Evolutionary conservation across 768 basidiomycete species (phyloP).

Genomic region (Steccherinum ochraceum): DNA sequence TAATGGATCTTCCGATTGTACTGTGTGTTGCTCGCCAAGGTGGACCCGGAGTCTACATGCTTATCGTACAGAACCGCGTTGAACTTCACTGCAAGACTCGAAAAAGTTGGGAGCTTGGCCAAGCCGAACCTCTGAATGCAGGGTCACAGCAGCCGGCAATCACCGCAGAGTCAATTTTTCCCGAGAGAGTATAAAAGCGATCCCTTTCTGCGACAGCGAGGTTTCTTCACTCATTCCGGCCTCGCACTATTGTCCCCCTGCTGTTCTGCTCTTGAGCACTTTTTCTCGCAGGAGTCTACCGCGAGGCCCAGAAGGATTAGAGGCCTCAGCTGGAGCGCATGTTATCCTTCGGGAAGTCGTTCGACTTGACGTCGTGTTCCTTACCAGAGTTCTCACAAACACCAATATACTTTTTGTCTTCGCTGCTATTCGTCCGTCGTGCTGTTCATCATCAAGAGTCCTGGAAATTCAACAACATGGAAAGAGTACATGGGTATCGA

Average conservation of each 20-base stretch:
- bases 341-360: constrained; percentile 16
- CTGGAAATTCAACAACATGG: too few relatives aligned
- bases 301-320: constrained; percentile 27
- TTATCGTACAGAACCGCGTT: too few relatives aligned
- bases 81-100: too few relatives aligned
- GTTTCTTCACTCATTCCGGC: constrained; percentile 27
- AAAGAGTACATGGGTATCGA: not conserved
- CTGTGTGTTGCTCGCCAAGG: not conserved
- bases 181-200: not conserved
- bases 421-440: not conserved
- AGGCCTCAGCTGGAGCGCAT: constrained; percentile 32
- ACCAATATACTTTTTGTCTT: not conserved
- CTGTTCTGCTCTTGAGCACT: constrained; percentile 7
- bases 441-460: not conserved
- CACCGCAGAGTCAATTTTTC: not conserved
- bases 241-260: constrained; percentile 37
- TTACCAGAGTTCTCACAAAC: constrained; percentile 31
- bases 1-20: not conserved
- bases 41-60: too few relatives aligned
- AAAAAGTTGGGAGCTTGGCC: too few relatives aligned
- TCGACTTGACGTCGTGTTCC: constrained; percentile 27
- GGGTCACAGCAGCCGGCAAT: not conserved
- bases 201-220: not conserved
- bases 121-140: too few relatives aligned
- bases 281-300: constrained; percentile 34